Percentiles rank a stretch among this genome's conserved stretches.
Evolutionary conservation across 1,284 basidiomycete genomes (phyloP).

Genomic region (Sanguinoderma infundibulare): DNA sequence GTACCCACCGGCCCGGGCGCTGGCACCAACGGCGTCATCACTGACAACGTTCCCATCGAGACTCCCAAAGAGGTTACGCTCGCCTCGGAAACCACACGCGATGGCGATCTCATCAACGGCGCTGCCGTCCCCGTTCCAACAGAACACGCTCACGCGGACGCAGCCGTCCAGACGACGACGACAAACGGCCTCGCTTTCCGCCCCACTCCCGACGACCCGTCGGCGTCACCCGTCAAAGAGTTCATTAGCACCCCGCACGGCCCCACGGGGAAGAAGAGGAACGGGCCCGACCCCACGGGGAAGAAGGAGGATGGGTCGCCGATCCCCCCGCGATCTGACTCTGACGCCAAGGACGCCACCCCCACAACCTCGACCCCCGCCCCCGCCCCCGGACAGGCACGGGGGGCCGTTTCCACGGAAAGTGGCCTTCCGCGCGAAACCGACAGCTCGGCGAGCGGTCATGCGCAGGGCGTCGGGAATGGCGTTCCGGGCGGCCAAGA

Average conservation of each 20-base stretch:
- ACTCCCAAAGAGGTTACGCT: too few relatives aligned
- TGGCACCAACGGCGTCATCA: too few relatives aligned
- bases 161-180: too few relatives aligned
- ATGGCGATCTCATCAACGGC: too few relatives aligned
- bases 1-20: too few relatives aligned
- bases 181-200: too few relatives aligned
- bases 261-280: background rate
- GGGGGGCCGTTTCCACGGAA: background rate
- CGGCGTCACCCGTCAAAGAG: too few relatives aligned
- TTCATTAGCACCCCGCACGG: background rate
- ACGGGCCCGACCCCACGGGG: too few relatives aligned
- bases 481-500: background rate
- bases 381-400: background rate
- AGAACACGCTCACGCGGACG: background rate
- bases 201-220: too few relatives aligned
- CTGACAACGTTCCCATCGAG: too few relatives aligned
- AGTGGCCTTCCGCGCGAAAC: too few relatives aligned
- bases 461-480: background rate
- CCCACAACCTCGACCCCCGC: background rate
- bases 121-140: background rate
- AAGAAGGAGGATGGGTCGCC: background rate
- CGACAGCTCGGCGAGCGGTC: background rate
- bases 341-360: background rate
- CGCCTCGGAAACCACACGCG: too few relatives aligned
- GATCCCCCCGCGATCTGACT: background rate